Conservation (phyloP, 768 basidiomycete species). For the Kwoniella bestiolae region DNA sequence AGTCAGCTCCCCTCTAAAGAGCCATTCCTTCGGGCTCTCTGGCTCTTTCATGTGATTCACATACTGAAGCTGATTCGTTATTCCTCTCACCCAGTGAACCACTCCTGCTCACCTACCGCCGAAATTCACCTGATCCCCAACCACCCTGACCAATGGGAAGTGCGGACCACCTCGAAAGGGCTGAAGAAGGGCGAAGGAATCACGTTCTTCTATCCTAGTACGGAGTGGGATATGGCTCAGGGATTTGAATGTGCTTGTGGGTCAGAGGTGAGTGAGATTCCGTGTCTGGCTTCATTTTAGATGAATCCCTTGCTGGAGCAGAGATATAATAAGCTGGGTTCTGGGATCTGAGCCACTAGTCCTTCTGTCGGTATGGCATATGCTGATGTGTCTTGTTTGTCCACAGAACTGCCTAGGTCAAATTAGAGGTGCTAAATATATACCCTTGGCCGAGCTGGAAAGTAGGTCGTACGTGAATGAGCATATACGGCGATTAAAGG, state of each 20-base stretch:
- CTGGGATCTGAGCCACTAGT: too few species aligned
- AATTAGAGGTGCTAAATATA: conserved; percentile 62
- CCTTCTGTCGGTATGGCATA: too few species aligned
- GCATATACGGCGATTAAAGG: conserved; percentile 58
- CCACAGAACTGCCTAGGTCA: conserved; percentile 61
- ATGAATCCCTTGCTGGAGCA: too few species aligned
- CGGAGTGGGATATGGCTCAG: conserved; percentile 73
- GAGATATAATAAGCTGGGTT: too few species aligned
- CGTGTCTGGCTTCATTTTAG: too few species aligned
- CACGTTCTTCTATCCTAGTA: conserved; percentile 70
- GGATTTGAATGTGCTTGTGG: conserved; percentile 66
- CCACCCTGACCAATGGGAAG: conserved; percentile 62
- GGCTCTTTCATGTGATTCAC: too few species aligned
- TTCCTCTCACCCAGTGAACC: too few species aligned
- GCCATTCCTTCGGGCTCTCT: background rate
- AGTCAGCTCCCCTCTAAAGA: conserved; percentile 35
- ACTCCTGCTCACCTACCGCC: conserved; percentile 68
- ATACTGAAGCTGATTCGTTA: too few species aligned
- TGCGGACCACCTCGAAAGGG: conserved; percentile 60
- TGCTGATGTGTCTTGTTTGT: background rate
- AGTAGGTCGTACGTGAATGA: conserved; percentile 60
- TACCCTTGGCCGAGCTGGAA: conserved; percentile 59
- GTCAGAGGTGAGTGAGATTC: conserved; percentile 59
- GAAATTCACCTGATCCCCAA: conserved; percentile 63
- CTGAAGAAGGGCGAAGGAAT: conserved; percentile 58